Evolutionary conservation across 75 land plant species (phyloP).

Genomic region (Adiantum capillusveneris): DNA sequence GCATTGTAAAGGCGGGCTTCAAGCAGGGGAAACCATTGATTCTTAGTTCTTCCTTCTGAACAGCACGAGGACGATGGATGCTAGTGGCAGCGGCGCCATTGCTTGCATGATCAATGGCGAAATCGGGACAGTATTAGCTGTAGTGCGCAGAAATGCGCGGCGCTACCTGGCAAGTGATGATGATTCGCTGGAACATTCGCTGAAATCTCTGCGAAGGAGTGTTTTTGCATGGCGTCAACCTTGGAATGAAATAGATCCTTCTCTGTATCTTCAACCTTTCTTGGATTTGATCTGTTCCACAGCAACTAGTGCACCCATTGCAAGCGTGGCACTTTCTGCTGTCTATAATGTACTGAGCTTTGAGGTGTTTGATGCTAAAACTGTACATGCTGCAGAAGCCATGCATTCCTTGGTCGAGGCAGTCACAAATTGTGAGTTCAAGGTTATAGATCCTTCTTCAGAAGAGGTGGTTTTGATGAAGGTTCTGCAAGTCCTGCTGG

Average conservation of each 20-base stretch:
- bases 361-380: slow-evolving; percentile 59
- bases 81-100: slow-evolving; percentile 32
- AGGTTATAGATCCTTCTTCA: slow-evolving; percentile 91
- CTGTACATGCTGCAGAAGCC: slow-evolving; percentile 59
- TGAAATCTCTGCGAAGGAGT: slow-evolving; percentile 60
- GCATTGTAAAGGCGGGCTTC: no score
- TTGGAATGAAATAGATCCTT: slow-evolving; percentile 69
- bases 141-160: slow-evolving; percentile 87
- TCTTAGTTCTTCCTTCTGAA: no score
- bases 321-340: slow-evolving; percentile 76
- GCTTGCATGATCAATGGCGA: slow-evolving; percentile 91
- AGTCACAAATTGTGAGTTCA: slow-evolving; percentile 92
- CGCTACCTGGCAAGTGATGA: slow-evolving; percentile 88
- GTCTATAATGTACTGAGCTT: slow-evolving; percentile 74
- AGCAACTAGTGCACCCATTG: slow-evolving; percentile 91
- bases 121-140: slow-evolving; percentile 77
- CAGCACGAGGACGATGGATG: no score
- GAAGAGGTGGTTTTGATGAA: slow-evolving; percentile 96
- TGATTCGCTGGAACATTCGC: slow-evolving; percentile 61
- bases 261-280: slow-evolving; percentile 73
- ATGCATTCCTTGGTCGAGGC: slow-evolving; percentile 86
- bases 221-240: slow-evolving; percentile 64
- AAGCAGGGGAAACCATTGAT: no score
- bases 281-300: slow-evolving; percentile 88
- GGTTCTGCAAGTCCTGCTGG: slow-evolving; percentile 87